Evolutionary conservation across 306 rosid genomes (phyloP).

Genomic region (Comarum palustre): DNA sequence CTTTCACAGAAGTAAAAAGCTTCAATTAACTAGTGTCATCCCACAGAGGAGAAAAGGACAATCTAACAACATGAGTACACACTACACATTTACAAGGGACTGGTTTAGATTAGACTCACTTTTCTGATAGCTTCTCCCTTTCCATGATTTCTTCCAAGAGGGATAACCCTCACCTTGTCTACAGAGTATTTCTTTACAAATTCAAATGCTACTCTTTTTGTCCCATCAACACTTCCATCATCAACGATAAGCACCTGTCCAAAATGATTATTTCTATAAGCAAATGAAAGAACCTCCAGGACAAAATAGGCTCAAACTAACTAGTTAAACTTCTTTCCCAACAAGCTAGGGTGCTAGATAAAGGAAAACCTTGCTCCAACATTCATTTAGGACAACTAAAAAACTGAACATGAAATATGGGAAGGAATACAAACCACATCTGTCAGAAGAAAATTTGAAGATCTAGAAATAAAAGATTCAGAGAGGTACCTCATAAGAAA

Average conservation of each 20-base stretch:
- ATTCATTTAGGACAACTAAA: not conserved
- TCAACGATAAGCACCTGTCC: conserved; percentile 79
- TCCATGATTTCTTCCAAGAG: conserved; percentile 88
- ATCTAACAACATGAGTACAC: conserved; percentile 2
- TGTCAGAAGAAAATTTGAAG: not conserved
- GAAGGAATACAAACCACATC: not conserved
- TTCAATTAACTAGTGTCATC: conserved; percentile 46
- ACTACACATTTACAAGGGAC: conserved; percentile 11
- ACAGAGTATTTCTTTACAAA: conserved; percentile 73
- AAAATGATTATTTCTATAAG: conserved; percentile 25
- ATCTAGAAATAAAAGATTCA: conserved; percentile 9
- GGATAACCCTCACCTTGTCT: conserved; percentile 79
- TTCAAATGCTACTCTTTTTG: conserved; percentile 81
- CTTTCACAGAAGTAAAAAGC: conserved; percentile 70
- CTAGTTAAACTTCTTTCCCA: no score
- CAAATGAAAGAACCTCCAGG: conserved; percentile 5
- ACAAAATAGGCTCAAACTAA: not conserved
- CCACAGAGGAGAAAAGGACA: conserved; percentile 11
- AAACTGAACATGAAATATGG: not conserved
- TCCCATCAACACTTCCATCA: conserved; percentile 90
- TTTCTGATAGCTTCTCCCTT: conserved; percentile 98
- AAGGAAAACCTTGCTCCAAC: conserved; percentile 5
- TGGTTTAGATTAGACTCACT: conserved; percentile 65
- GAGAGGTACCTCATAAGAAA: conserved; percentile 75
- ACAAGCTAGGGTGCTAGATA: not conserved